Base-by-base conservation (phyloP, 768 basidiomycete genomes). In the Gloeophyllum trabeum region DNA sequence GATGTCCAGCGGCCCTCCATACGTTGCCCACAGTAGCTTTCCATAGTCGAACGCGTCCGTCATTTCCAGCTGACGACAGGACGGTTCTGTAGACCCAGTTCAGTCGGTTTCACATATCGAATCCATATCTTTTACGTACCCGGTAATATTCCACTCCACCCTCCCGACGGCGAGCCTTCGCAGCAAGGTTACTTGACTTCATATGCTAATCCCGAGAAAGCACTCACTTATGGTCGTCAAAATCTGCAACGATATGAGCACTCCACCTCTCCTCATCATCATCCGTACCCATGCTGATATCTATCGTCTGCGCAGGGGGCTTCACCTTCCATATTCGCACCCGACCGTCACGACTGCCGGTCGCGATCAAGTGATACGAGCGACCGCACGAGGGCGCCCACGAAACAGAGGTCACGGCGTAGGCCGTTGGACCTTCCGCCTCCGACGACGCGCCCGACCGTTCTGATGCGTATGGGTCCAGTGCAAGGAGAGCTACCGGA, bases 371-470 rank as follows among this genome's bases (percentile, higher is more conserved):
- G 54, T 98, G 94, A 60, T 91, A 94, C 1, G 87, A 87, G 21
- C 96, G 73, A 4, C 94, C 96, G 46, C 90, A 94, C 0, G 83
- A 83, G 0, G 96, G 88, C 0, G 94, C 91, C 93, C 93, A 99
- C 13, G 91, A 69, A 25, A 98, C 75, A 23, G 82, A 80, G 0
- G 84, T 86, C 39, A 94, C 74, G 2, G 93, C 75, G 30, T 67
- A 77, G 3, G 72, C 64, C 12, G 68, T 59, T 6, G 69, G 61
- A 43, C 35, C 57, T 41, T 50, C 50, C 21, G 47, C 46, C 18
- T 48, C 51, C 16, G 50, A 41, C 35, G 52, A 47, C 5, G 41
- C 39, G 23, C 42, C 45, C 16, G 47, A 47, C 6, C 51, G 28
- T 32, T 61, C 67, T 3, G 63, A 22, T 30, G 74, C 72, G 3